These are phyloP conservation scores for Populus hybrid DNA, from an alignment of 441 rosid species.

Conservation along the genomic window DNA sequence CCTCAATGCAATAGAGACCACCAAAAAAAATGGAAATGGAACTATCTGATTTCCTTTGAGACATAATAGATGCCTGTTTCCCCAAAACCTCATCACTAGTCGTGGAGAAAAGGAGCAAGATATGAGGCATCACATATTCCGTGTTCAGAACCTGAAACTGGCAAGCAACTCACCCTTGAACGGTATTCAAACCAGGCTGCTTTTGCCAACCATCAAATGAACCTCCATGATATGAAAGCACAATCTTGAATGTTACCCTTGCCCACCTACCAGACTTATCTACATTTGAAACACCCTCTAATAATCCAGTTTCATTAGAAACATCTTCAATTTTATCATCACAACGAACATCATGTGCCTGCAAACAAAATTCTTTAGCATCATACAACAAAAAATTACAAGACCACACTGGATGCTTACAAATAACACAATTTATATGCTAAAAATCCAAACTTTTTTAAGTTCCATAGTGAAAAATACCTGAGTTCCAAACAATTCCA, in stretches of 20 bases:
- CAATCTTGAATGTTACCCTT: constrained; percentile 72
- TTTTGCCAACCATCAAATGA: constrained; percentile 99
- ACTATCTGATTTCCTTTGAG: not conserved
- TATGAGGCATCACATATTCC: not conserved
- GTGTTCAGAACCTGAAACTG: not conserved
- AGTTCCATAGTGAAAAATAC: constrained; percentile 18
- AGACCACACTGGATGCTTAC: not conserved
- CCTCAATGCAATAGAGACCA: too few species aligned
- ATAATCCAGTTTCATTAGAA: constrained; percentile 17
- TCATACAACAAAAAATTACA: constrained; percentile 4
- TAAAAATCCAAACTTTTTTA: not conserved
- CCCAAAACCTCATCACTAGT: not conserved
- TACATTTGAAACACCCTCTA: constrained; percentile 30
- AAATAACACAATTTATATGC: not conserved
- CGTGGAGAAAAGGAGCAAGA: not conserved
- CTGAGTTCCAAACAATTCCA: constrained; percentile 45
- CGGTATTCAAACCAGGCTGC: constrained; percentile 85
- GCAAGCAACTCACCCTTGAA: constrained; percentile 58
- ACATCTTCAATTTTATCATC: constrained; percentile 27
- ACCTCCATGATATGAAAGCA: constrained; percentile 72
- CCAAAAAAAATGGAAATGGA: too few species aligned
- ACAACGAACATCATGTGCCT: constrained; percentile 36
- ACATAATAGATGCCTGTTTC: not conserved
- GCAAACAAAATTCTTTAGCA: constrained; percentile 23
- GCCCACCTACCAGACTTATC: constrained; percentile 75